Conservation (phyloP, 106 monocot species). For the Platanthera zijinensis region DNA sequence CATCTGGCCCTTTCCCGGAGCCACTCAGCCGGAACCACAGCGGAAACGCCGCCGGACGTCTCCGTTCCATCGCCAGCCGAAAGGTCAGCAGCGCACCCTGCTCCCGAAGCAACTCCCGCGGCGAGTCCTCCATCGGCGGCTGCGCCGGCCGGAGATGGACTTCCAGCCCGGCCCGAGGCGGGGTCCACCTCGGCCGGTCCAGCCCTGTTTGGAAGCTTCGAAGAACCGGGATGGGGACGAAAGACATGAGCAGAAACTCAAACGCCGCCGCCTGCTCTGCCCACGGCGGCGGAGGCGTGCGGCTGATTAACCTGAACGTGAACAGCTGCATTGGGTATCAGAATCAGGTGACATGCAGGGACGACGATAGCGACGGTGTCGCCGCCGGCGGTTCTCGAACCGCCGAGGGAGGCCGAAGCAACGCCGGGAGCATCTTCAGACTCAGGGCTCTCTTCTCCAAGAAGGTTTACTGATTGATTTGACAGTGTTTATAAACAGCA, state of each 20-base stretch:
- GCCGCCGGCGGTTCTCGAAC: not conserved
- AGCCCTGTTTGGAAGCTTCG: slow-evolving; percentile 37
- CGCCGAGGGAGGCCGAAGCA: not conserved
- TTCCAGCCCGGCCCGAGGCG: slow-evolving; percentile 5
- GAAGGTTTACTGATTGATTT: slow-evolving; percentile 33
- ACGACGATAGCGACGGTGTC: not conserved
- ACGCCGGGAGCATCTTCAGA: slow-evolving; percentile 23
- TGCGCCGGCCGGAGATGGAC: slow-evolving; percentile 7
- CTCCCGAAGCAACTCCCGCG: slow-evolving; percentile 67
- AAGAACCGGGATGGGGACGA: not conserved
- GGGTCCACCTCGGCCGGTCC: slow-evolving; percentile 34
- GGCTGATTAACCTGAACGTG: slow-evolving; percentile 12
- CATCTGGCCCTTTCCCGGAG: slow-evolving; percentile 93
- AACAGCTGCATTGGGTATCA: slow-evolving; percentile 19
- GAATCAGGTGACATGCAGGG: slow-evolving; percentile 3
- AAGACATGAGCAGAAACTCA: not conserved
- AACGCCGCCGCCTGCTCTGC: not conserved
- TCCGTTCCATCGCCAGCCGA: slow-evolving; percentile 14
- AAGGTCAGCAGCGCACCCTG: slow-evolving; percentile 80
- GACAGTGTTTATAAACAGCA: not conserved
- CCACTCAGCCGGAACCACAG: slow-evolving; percentile 59
- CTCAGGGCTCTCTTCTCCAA: slow-evolving; percentile 46
- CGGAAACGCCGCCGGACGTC: not conserved
- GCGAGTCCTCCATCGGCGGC: not conserved
- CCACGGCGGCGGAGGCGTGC: not conserved